Percentiles rank a stretch among this genome's conserved stretches.
phyloP scores from a whole-genome alignment of 2,329 filamentous ascomycete genomes.

The Fusarium domesticum region DNA sequence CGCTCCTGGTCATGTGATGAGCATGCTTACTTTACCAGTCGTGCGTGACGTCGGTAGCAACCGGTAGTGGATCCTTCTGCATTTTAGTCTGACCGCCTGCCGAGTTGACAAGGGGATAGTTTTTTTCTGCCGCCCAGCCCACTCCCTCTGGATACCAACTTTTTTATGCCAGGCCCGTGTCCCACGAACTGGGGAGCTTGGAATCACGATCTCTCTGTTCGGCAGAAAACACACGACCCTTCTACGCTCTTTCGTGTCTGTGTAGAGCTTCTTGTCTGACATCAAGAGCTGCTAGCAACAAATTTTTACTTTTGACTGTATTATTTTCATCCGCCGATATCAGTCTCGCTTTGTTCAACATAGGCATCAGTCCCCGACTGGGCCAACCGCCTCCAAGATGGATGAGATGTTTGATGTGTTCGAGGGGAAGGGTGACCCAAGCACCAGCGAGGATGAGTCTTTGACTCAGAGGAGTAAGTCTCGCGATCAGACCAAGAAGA shows the following conservation, averaged over 20 bases:
- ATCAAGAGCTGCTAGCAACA: background rate
- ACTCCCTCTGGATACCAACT: conserved; percentile 24
- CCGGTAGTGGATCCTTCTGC: conserved; percentile 8
- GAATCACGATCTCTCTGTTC: conserved; percentile 20
- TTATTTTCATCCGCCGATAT: conserved; percentile 6
- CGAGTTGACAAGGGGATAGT: conserved; percentile 13
- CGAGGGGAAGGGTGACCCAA: conserved; percentile 55
- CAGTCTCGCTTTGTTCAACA: conserved; percentile 11
- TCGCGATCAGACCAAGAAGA: conserved; percentile 71
- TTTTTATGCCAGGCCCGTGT: conserved; percentile 22
- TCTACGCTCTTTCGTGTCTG: conserved; percentile 4
- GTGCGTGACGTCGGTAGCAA: conserved; percentile 23
- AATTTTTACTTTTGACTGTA: background rate
- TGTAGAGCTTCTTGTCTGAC: too few species aligned
- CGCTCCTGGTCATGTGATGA: conserved; percentile 20
- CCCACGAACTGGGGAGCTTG: conserved; percentile 18
- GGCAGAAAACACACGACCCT: conserved; percentile 15
- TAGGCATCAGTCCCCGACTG: conserved; percentile 13
- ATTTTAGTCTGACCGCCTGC: conserved; percentile 20
- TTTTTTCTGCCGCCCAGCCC: conserved; percentile 31
- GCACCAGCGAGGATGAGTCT: conserved; percentile 44
- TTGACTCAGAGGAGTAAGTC: conserved; percentile 50
- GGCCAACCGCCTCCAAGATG: conserved; percentile 44
- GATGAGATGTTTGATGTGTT: conserved; percentile 83
- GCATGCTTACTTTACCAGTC: conserved; percentile 12